Percentiles rank a stretch among this genome's conserved stretches.
Evolutionary conservation across 2,329 filamentous ascomycete genomes (phyloP).

Genomic region (Didymella pomorum): DNA sequence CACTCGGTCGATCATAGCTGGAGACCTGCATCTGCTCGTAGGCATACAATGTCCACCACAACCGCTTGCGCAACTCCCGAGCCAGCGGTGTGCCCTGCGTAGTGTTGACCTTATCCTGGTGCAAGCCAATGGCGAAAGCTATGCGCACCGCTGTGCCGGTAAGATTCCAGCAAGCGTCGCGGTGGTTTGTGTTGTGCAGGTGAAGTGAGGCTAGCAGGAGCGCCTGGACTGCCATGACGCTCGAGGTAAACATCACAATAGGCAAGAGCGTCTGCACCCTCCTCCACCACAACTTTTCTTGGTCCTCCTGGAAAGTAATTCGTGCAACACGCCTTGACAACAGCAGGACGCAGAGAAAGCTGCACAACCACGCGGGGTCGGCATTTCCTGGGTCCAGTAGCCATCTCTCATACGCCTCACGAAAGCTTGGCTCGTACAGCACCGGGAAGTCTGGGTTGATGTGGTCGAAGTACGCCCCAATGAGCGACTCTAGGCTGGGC

Average conservation of each 20-base stretch:
- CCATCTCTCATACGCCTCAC: conserved; percentile 52
- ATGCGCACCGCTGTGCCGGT: conserved; percentile 55
- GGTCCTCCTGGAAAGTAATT: conserved; percentile 46
- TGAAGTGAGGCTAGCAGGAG: conserved; percentile 55
- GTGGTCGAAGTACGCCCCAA: conserved; percentile 53
- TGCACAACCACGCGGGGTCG: conserved; percentile 54
- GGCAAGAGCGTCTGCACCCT: conserved; percentile 53
- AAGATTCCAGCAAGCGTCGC: conserved; percentile 56
- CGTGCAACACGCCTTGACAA: conserved; percentile 49
- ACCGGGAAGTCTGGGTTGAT: conserved; percentile 55
- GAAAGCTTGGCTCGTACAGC: conserved; percentile 55
- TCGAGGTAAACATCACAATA: conserved; percentile 55
- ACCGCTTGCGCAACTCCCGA: conserved; percentile 57
- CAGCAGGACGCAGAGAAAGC: conserved; percentile 53
- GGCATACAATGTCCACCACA: conserved; percentile 63
- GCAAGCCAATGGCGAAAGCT: conserved; percentile 56
- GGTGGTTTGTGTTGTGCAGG: conserved; percentile 57
- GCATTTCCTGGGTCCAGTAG: conserved; percentile 37
- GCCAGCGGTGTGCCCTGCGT: conserved; percentile 45
- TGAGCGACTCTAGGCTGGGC: conserved; percentile 46
- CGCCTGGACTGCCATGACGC: conserved; percentile 53
- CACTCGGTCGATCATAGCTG: conserved; percentile 55
- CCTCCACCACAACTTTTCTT: conserved; percentile 54
- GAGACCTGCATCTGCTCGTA: conserved; percentile 59
- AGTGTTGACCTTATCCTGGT: conserved; percentile 52